phyloP scores from a whole-genome alignment of 2,329 filamentous ascomycete species.

The Truncatella angustata region DNA sequence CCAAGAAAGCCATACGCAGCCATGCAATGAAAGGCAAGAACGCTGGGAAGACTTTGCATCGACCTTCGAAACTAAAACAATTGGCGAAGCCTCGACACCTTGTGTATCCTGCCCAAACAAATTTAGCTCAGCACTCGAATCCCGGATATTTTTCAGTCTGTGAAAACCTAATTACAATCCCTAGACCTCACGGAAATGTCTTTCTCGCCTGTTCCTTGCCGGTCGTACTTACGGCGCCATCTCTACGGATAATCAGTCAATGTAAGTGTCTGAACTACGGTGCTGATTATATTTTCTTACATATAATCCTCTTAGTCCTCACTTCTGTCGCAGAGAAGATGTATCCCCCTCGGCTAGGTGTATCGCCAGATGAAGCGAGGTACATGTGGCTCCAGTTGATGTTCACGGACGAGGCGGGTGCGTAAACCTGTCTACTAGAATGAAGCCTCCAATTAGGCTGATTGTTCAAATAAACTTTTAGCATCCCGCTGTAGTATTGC shows the following conservation, averaged over 20 bases:
- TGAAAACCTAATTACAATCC: background rate
- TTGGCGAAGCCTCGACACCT: background rate
- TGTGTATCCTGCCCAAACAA: background rate
- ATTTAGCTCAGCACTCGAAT: background rate
- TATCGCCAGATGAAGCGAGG: background rate
- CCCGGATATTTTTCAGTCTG: background rate
- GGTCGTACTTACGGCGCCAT: background rate
- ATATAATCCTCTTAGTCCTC: background rate
- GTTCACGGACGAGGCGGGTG: slow-evolving; percentile 2
- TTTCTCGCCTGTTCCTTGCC: background rate
- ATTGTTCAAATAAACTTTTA: background rate
- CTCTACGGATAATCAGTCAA: background rate
- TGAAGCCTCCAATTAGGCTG: background rate
- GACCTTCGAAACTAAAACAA: background rate
- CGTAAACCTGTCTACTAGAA: background rate
- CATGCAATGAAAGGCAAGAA: slow-evolving; percentile 6
- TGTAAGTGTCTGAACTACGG: background rate
- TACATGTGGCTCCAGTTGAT: background rate
- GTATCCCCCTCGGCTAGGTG: slow-evolving; percentile 1
- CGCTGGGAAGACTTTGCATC: background rate
- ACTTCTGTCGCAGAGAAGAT: background rate
- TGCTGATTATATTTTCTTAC: background rate
- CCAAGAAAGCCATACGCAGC: background rate
- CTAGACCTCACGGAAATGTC: background rate
- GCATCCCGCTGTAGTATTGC: background rate